phyloP scores from a whole-genome alignment of 495 filamentous ascomycete genomes.

The Cercophora samala region DNA sequence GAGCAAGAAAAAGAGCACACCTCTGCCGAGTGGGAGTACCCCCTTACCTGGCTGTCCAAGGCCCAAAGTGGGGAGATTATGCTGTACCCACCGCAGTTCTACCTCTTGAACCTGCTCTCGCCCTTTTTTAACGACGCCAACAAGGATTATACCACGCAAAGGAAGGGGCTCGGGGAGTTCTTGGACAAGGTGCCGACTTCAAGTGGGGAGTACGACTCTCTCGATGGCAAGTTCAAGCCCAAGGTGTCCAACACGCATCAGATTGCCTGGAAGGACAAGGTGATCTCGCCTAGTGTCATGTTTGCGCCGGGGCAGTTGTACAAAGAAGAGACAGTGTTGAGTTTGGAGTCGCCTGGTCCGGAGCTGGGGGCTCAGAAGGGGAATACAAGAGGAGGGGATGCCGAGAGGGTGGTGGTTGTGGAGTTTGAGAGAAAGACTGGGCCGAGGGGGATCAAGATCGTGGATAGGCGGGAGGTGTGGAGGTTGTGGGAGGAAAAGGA shows the following conservation, averaged over 20 bases:
- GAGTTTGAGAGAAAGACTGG: conserved; percentile 4
- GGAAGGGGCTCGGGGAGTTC: conserved; percentile 45
- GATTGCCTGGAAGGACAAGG: conserved; percentile 71
- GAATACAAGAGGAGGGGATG: neutral
- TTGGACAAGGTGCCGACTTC: conserved; percentile 41
- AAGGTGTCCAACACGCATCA: conserved; percentile 24
- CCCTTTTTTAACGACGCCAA: conserved; percentile 50
- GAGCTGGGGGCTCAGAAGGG: conserved; percentile 51
- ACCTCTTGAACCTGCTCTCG: conserved; percentile 63
- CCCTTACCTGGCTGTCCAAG: conserved; percentile 63
- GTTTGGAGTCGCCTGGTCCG: conserved; percentile 64
- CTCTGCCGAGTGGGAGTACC: conserved; percentile 69
- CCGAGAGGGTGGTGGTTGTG: neutral
- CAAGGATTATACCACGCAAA: neutral
- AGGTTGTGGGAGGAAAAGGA: neutral
- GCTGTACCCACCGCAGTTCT: conserved; percentile 86
- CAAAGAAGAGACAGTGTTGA: conserved; percentile 50
- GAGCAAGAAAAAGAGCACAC: conserved; percentile 87
- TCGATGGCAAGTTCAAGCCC: conserved; percentile 29
- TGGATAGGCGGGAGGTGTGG: neutral
- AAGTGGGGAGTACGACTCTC: conserved; percentile 10
- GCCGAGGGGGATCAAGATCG: neutral
- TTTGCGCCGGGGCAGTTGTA: neutral
- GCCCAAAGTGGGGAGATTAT: conserved; percentile 65
- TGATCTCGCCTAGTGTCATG: conserved; percentile 57